These are phyloP conservation scores for Stenogyne calaminthoides DNA, from an alignment of 305 asterid species.

Conservation along the genomic window DNA sequence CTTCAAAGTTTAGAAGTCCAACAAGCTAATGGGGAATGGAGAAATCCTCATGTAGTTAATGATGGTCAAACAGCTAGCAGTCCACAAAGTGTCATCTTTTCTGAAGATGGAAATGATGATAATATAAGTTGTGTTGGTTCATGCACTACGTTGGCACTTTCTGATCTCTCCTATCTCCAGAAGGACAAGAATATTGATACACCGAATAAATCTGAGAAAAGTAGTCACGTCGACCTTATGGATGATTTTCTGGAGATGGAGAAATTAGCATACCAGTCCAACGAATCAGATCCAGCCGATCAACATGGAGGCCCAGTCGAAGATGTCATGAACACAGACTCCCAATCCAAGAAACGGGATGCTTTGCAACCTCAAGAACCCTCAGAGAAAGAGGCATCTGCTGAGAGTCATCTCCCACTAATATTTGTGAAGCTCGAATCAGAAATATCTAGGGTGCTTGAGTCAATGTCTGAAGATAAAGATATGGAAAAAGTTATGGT, in stretches of 20 bases:
- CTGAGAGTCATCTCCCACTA: slow-evolving; percentile 36
- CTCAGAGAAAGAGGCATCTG: slow-evolving; percentile 31
- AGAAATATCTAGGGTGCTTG: slow-evolving; percentile 56
- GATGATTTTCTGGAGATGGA: slow-evolving; percentile 99
- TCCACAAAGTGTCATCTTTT: slow-evolving; percentile 61
- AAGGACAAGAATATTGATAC: slow-evolving; percentile 59
- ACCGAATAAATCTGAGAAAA: slow-evolving; percentile 56
- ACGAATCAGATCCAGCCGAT: slow-evolving; percentile 45
- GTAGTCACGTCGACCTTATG: slow-evolving; percentile 70
- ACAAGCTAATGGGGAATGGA: slow-evolving; percentile 52
- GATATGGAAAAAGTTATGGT: slow-evolving; percentile 55
- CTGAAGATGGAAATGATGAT: slow-evolving; percentile 81
- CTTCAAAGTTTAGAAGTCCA: slow-evolving; percentile 76
- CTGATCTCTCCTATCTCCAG: slow-evolving; percentile 61
- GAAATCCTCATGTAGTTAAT: slow-evolving; percentile 42
- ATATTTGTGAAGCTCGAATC: slow-evolving; percentile 54
- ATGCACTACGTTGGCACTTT: slow-evolving; percentile 50
- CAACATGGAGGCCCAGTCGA: slow-evolving; percentile 37
- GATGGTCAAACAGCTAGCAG: slow-evolving; percentile 43
- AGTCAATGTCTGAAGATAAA: slow-evolving; percentile 56
- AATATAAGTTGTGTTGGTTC: slow-evolving; percentile 77
- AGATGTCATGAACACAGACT: slow-evolving; percentile 29
- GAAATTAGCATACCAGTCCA: slow-evolving; percentile 71
- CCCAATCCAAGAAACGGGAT: slow-evolving; percentile 33
- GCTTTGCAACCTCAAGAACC: slow-evolving; percentile 31